These are phyloP conservation scores for Paratinospora sagittata DNA, from an alignment of 164 flowering plant genomes.

Conservation along the genomic window DNA sequence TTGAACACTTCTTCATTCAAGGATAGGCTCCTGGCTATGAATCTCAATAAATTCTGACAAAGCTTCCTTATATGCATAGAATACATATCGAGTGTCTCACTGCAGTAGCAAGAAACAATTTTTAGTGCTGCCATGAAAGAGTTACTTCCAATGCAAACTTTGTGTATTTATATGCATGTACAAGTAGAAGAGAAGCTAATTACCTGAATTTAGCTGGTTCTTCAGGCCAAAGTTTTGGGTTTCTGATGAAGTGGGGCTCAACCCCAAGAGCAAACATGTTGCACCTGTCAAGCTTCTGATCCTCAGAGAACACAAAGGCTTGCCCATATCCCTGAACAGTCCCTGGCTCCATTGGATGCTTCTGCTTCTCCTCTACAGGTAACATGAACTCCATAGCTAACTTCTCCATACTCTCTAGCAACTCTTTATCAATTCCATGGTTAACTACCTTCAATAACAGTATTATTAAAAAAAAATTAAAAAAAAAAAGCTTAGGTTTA, in stretches of 20 bases:
- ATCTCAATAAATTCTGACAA: constrained; percentile 46
- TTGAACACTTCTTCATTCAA: constrained; percentile 43
- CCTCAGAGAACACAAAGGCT: constrained; percentile 86
- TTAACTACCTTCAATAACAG: constrained; percentile 51
- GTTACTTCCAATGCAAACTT: not conserved
- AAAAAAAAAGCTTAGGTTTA: not conserved
- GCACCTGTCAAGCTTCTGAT: constrained; percentile 92
- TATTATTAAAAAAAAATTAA: not conserved
- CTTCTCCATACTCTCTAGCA: constrained; percentile 56
- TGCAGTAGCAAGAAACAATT: constrained; percentile 20
- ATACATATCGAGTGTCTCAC: constrained; percentile 63
- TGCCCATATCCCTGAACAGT: constrained; percentile 93
- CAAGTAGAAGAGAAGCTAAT: not conserved
- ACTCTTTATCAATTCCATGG: constrained; percentile 53
- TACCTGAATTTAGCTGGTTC: constrained; percentile 71
- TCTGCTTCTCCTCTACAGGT: constrained; percentile 73
- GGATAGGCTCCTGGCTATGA: constrained; percentile 54
- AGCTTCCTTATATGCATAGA: constrained; percentile 52
- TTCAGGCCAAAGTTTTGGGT: constrained; percentile 41
- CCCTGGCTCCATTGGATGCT: constrained; percentile 77
- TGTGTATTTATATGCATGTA: not conserved
- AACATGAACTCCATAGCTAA: constrained; percentile 63
- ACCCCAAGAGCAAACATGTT: constrained; percentile 90
- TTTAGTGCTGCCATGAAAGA: not conserved
- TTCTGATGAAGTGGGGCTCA: constrained; percentile 26